These are phyloP conservation scores for Aspergillus sp. DNA, from an alignment of 2,329 filamentous ascomycete genomes.

Conservation along the genomic window DNA sequence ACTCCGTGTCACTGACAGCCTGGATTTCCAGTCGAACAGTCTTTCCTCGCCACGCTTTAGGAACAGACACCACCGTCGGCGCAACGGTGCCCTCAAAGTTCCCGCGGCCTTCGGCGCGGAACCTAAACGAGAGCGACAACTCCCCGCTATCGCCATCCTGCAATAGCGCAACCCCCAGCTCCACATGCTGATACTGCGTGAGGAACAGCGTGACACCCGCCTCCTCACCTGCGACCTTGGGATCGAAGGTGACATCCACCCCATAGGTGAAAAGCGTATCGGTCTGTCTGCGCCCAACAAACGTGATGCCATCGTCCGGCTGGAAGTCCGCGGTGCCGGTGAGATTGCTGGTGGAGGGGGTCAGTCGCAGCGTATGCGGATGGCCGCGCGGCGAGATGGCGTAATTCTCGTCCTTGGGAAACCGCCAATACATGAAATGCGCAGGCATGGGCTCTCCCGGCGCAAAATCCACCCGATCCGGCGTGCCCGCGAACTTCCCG, in stretches of 20 bases:
- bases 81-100: background rate
- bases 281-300: slow-evolving; percentile 16
- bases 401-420: slow-evolving; percentile 46
- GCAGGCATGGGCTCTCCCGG: slow-evolving; percentile 47
- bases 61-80: background rate
- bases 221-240: slow-evolving; percentile 5
- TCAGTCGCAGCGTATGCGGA: slow-evolving; percentile 47
- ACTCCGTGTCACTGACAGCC: slow-evolving; percentile 2
- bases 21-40: slow-evolving; percentile 4
- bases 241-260: slow-evolving; percentile 10
- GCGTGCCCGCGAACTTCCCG: slow-evolving; percentile 34
- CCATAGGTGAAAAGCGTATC: slow-evolving; percentile 18
- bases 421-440: slow-evolving; percentile 59
- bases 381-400: slow-evolving; percentile 45
- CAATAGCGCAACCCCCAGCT: slow-evolving; percentile 13
- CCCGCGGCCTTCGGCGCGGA: background rate
- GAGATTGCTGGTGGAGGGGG: slow-evolving; percentile 53
- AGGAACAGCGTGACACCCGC: slow-evolving; percentile 18
- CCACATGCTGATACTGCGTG: slow-evolving; percentile 19
- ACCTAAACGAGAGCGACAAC: background rate
- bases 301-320: slow-evolving; percentile 8
- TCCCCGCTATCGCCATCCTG: background rate
- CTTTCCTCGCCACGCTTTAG: background rate
- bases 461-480: slow-evolving; percentile 50
- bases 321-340: slow-evolving; percentile 46